Conservation (phyloP, 352 stramenopile genomes). For the Phytophthora pini region DNA sequence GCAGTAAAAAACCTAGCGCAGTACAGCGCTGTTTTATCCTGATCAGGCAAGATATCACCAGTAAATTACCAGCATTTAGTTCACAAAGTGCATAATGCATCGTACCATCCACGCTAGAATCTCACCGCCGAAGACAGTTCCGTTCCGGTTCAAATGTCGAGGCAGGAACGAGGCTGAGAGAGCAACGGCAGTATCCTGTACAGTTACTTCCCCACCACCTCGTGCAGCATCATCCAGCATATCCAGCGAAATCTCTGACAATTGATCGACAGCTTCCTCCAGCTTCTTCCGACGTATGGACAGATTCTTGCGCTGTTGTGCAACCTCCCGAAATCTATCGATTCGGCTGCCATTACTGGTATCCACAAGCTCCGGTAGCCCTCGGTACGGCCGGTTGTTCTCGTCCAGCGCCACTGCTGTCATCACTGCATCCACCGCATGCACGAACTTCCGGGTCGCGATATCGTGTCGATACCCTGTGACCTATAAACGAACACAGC, state of each 20-base stretch:
- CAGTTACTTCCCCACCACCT: neutral
- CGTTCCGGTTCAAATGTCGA: conserved; percentile 78
- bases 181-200: neutral
- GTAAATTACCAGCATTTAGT: no score
- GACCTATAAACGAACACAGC: conserved; percentile 20
- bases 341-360: conserved; percentile 32
- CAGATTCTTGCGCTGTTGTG: conserved; percentile 42
- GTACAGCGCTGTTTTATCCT: conserved; percentile 67
- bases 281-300: conserved; percentile 33
- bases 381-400: conserved; percentile 35
- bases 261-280: conserved; percentile 46
- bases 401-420: conserved; percentile 57
- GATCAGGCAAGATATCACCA: no score
- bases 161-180: conserved; percentile 21
- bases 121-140: conserved; percentile 76
- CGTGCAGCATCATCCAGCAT: no score
- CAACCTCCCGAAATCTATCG: conserved; percentile 36
- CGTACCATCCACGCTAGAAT: conserved; percentile 61
- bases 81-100: no score
- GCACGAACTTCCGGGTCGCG: conserved; percentile 32
- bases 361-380: conserved; percentile 45
- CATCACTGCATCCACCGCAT: conserved; percentile 54
- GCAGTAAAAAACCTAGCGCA: conserved; percentile 32
- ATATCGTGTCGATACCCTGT: conserved; percentile 46
- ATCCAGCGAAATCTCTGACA: conserved; percentile 8